These are phyloP conservation scores for Yamadazyma trypodendri DNA, from an alignment of 1,139 yeast species.

Conservation along the genomic window DNA sequence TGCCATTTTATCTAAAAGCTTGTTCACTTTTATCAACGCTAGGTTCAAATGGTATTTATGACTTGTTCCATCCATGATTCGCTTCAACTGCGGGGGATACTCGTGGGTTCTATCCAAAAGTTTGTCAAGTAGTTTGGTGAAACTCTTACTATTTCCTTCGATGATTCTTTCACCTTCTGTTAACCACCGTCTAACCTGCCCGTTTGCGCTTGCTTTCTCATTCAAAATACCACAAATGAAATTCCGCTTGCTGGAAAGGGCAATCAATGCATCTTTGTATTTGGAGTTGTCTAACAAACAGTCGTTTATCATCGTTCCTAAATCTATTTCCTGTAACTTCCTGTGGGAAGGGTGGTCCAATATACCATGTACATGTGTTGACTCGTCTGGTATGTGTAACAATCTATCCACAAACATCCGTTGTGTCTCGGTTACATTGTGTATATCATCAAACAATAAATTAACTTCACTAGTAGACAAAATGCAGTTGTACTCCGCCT, in stretches of 20 bases:
- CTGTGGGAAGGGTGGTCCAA: no score
- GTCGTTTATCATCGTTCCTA: slow-evolving; percentile 17
- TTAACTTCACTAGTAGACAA: slow-evolving; percentile 16
- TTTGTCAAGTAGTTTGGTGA: slow-evolving; percentile 10
- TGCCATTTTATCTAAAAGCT: slow-evolving; percentile 13
- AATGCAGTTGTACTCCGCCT: slow-evolving; percentile 10
- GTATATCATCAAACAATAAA: slow-evolving; percentile 16
- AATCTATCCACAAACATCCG: not conserved
- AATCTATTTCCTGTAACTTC: slow-evolving; percentile 10
- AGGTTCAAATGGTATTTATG: slow-evolving; percentile 14
- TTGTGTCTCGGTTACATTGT: not conserved
- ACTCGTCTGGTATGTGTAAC: no score
- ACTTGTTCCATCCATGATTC: slow-evolving; percentile 13
- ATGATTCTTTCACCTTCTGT: slow-evolving; percentile 12
- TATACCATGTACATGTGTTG: no score
- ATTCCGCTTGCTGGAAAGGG: slow-evolving; percentile 1
- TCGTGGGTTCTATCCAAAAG: slow-evolving; percentile 16
- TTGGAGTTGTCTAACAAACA: slow-evolving; percentile 9
- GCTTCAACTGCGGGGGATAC: slow-evolving; percentile 18
- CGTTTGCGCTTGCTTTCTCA: slow-evolving; percentile 5
- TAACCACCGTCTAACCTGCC: slow-evolving; percentile 14
- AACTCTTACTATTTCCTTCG: slow-evolving; percentile 2
- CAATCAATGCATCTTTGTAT: slow-evolving; percentile 6
- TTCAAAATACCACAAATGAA: slow-evolving; percentile 7
- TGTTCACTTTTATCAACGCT: slow-evolving; percentile 19